Base-by-base conservation (phyloP, 2,329 filamentous ascomycete species). In the Talaromyces sp. region DNA sequence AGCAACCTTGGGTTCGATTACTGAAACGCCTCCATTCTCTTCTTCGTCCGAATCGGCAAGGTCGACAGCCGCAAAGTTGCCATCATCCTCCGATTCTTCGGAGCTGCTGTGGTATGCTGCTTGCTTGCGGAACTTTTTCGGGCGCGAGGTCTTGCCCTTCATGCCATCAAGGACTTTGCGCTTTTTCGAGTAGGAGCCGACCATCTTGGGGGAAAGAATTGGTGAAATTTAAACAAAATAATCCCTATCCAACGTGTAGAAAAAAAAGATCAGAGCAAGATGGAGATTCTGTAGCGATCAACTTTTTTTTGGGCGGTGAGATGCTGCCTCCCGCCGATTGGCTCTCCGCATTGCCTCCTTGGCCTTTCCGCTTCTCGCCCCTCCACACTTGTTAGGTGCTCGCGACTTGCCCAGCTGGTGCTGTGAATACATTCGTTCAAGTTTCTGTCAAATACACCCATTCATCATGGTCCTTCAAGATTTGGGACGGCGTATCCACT, bases 401-500 rank as follows among this genome's bases (percentile, higher is more conserved):
- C 37, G 27, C 35, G 30, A 27, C 20, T 48, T 44, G 30, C 30
- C 19, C 47, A n/a, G 44, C 13, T 16, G 46, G 46, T 40, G 22
- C 53, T 43, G 39, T 55, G 36, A 47, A 49, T 52, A 48, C 41
- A 36, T 41, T 53, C 36, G 40, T 46, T 49, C 53, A 45, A 17
- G 52, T 41, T 24, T 54, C 17, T 29, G 48, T 14, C 55, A 17
- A 47, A 20, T 33, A 50, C 20, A 46, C 7, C 30, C 20, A 49
- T 54, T 56, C 68, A 72, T 68, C 71, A 99, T 99, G 94, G 94
- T 99, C 83, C 89, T 99, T 71, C 92, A 96, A 86, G 94, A 99
- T 84, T 85, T 99, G 55, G 94, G 94, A 66, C 91, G 93, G 82
- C 94, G 94, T 79, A 97, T 99, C 76, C 97, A 97, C 79, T 86